Evolutionary conservation across 2,329 filamentous ascomycete species (phyloP), one percentile per base, ranked within the genome.

Genomic region (Beauveria brongniartii): DNA sequence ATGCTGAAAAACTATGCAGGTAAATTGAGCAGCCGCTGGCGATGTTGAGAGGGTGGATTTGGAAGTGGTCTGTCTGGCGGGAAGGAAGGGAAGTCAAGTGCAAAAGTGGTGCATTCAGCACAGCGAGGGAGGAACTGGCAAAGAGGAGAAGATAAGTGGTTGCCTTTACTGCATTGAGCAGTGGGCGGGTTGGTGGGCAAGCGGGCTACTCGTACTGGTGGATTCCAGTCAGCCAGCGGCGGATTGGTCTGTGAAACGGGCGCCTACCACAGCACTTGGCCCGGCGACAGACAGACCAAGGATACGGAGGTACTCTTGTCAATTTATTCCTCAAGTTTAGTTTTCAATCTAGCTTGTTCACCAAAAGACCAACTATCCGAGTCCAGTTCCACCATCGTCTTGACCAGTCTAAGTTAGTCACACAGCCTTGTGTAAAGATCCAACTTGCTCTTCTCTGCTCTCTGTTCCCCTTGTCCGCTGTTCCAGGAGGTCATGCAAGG

Each of bases 51-150:
- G 30, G 50, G 41, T 24, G 24, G 43, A 24, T 40, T 47, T 47
- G 50, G 30, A 52, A 26, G 41, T 40, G 51, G 41, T 54, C 50
- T 12, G 40, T 59, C 50, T 54, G 30, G 50, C 40, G 20, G 57
- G 41, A 59, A 40, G 26, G 56, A 59, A 60, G 50, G 30, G 58
- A 60, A 60, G 26, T 48, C 50, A 55, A 60, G 30, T 40, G 58
- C 41, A 54, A 28, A 60, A 60, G 50, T 46, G 56, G 56, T 59
- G 48, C 47, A 28, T 16, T 46, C 37, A 34, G 47, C 34, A 7
- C 47, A 24, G 56, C 18, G 26, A 40, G 47, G 24, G 40, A 20
- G 47, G 18, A 20, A 18, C 16, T 28, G 55, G 54, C 20, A 28
- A 51, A 41, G 48, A 59, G 48, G 48, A 59, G 48, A 59, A 37